These are phyloP conservation scores for Aspergillus udagawae DNA, from an alignment of 2,329 filamentous ascomycete genomes.

Conservation along the genomic window DNA sequence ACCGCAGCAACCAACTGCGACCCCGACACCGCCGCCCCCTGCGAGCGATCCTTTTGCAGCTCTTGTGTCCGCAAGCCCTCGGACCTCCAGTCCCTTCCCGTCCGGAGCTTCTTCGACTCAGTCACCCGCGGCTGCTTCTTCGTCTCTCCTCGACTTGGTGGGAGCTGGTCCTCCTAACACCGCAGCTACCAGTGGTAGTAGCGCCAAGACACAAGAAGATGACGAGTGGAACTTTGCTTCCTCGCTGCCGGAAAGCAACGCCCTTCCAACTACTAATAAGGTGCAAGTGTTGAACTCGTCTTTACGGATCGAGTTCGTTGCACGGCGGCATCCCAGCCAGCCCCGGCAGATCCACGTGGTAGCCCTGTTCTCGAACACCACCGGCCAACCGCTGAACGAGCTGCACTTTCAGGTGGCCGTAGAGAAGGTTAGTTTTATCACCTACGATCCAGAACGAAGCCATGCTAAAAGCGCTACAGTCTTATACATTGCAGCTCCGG, in stretches of 20 bases:
- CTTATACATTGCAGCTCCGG: slow-evolving; percentile 73
- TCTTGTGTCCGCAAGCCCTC: slow-evolving; percentile 50
- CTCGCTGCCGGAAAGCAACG: slow-evolving; percentile 61
- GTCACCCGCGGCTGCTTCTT: slow-evolving; percentile 16
- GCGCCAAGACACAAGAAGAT: slow-evolving; percentile 54
- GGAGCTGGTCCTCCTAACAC: slow-evolving; percentile 21
- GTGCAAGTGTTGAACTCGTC: slow-evolving; percentile 65
- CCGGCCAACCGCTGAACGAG: slow-evolving; percentile 65
- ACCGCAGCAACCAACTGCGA: slow-evolving; percentile 25
- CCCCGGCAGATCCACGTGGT: slow-evolving; percentile 62
- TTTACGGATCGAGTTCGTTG: slow-evolving; percentile 69
- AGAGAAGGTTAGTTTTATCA: slow-evolving; percentile 65
- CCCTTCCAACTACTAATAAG: slow-evolving; percentile 59
- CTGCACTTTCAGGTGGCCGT: slow-evolving; percentile 90
- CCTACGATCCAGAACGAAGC: not conserved
- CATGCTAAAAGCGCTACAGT: slow-evolving; percentile 47
- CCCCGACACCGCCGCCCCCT: slow-evolving; percentile 32
- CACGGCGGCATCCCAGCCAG: slow-evolving; percentile 54
- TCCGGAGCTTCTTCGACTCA: slow-evolving; percentile 21
- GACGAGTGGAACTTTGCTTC: slow-evolving; percentile 96
- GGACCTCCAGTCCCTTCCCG: slow-evolving; percentile 42
- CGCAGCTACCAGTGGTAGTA: slow-evolving; percentile 18
- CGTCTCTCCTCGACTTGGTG: slow-evolving; percentile 32
- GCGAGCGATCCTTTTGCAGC: slow-evolving; percentile 60
- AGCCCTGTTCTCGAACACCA: slow-evolving; percentile 81